Base-by-base conservation (phyloP, 2,329 filamentous ascomycete species). In the Nannizziopsis arthrosporioides region DNA sequence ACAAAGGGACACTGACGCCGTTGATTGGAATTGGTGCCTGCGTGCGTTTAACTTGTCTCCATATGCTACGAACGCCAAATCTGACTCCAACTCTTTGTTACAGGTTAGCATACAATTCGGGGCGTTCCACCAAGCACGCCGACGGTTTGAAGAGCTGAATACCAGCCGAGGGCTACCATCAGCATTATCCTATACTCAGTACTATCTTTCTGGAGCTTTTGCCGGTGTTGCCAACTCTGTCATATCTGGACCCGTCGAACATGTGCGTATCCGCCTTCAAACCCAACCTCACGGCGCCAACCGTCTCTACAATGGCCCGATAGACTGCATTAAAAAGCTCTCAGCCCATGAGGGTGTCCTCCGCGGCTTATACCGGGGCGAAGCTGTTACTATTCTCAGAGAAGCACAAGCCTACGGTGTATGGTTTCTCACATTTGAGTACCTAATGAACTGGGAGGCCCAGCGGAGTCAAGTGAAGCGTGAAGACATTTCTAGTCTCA, bases 401-500 rank as follows among this genome's bases (percentile, higher is more conserved):
- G 92, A 98, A 75, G 87, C 87, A 1, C 85, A 92, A 66, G 92
- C 90, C 19, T 98, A 98, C 69, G 92, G 92, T 43, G 74, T 87
- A 40, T 98, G 92, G 92, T 98, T 98, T 70, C 72, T 92, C 47
- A 75, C 85, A 0, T 98, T 95, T 62, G 92, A 98, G 75, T 95
- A 84, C 68, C 75, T 98, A 65, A 96, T 98, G 90, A 92, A 92
- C 69, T 68, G 75, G 36, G 90, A 96, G 65, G 87, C 85, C 14
- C 74, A 73, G 56, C 82, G 88, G 57, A 94, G 92, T 73, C 67
- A 72, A 48, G 69, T 90, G 60, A 74, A 79, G 54, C 81, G 92
- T 48, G 80, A 82, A 60, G 81, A 93, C 1, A 80, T 98, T 34
- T 80, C 86, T 12, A 81, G 78, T 45, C 81, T 81, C 67, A 96